Evolutionary conservation across 192 early-diverging fungal species (phyloP), one percentile per base, ranked within the genome.

Genomic region (Gaertneriomyces sp.): DNA sequence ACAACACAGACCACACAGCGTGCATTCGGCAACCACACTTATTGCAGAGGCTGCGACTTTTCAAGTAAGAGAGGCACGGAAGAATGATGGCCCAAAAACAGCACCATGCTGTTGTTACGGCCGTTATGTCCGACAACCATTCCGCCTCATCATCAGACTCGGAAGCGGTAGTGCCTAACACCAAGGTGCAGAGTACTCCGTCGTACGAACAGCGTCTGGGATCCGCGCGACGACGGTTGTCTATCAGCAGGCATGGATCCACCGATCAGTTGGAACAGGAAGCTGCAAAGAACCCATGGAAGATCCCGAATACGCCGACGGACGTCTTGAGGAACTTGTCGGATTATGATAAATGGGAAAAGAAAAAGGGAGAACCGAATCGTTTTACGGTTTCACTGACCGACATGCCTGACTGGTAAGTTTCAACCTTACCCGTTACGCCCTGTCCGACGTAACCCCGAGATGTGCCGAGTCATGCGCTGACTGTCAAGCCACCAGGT

Each of bases 331-430:
- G 14, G 39, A 50, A 42, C n/a, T 42, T 68, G 42, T 12, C 12
- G 1, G 66, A 68, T 41, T 68, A 68, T 33, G 45, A 68, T 4
- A 33, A 20, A 20, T 60, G 47, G 8, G 25, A 17, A 45, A 6
- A 19, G 19, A 59, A 60, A 40, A 19, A 42, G 44, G 66, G 66
- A 12, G 66, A 68, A 52, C 25, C 20, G 4, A 60, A 49, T 43
- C 45, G 43, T 46, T 68, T 42, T 52, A 68, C 66, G 6, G 66
- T 68, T 25, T 38, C 57, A 4, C 17, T 68, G 5, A 68, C 7
- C n/a, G 66, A 68, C 25, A 68, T 68, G 57, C 66, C 66, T 12
- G 66, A 68, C 7, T 81, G 80, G 80, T 71, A 69, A 38, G 66
- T 58, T 16, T 14, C 12, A 14, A 43, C 14, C n/a, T 14, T 56